Conservation (phyloP, 805 yeast genomes). For the Candida sphagnicola region DNA sequence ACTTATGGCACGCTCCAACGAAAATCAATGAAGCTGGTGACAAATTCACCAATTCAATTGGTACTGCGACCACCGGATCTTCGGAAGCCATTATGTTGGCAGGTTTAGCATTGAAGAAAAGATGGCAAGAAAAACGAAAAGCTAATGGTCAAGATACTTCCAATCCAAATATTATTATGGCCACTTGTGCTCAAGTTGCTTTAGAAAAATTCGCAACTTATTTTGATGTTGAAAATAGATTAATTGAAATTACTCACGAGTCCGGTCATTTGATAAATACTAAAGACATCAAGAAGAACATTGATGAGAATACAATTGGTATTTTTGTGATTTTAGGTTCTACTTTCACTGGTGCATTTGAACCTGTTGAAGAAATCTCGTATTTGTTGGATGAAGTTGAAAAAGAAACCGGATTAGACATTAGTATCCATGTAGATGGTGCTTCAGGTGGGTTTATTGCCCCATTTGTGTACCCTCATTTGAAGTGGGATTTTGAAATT, state of each 20-base stretch:
- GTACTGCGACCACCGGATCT: conserved; percentile 92
- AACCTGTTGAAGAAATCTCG: conserved; percentile 60
- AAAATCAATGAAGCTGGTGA: conserved; percentile 19
- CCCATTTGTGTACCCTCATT: conserved; percentile 73
- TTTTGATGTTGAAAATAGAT: conserved; percentile 84
- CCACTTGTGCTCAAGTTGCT: conserved; percentile 90
- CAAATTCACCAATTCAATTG: conserved; percentile 48
- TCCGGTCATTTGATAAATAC: conserved; percentile 65
- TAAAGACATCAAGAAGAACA: conserved; percentile 51
- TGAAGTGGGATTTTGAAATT: conserved; percentile 79
- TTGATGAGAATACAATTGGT: conserved; percentile 93
- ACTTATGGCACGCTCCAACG: conserved; percentile 74
- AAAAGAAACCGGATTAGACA: conserved; percentile 56
- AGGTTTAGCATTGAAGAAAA: conserved; percentile 87
- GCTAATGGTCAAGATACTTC: conserved; percentile 55
- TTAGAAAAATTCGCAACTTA: conserved; percentile 91
- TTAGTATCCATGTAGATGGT: conserved; percentile 91
- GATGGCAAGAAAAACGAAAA: conserved; percentile 71
- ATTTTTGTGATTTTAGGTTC: conserved; percentile 85
- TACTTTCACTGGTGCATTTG: conserved; percentile 91
- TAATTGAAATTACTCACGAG: conserved; percentile 60
- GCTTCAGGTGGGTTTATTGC: conserved; percentile 91
- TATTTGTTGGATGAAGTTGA: conserved; percentile 68
- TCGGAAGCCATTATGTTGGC: conserved; percentile 93
- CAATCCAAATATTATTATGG: conserved; percentile 86